Base-by-base conservation (phyloP, 176 grass and related monocot species). In the Calamus simplicifolius region DNA sequence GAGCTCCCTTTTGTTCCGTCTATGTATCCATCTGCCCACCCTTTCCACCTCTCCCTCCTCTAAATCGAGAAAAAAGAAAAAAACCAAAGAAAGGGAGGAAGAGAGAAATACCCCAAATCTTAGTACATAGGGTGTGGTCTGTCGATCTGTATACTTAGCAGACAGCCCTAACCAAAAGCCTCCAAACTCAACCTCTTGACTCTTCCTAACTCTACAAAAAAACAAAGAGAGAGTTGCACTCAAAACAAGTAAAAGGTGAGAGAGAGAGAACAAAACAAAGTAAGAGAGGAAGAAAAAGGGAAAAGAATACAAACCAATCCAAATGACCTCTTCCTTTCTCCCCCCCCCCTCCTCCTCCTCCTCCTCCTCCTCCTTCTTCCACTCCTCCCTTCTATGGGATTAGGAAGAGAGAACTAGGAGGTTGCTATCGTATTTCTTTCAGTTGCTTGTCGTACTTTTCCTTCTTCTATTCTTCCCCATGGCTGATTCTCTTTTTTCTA, bases 191-290 rank as follows among this genome's bases (percentile, higher is more conserved):
- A 60, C 15, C 12, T 28, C 28, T 27, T 60, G 19, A 18, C 18
- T 23, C 19, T 19, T 23, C 21, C 6, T 25, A 8, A 17, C 6
- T 23, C 19, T 73, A 72, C 63, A 77, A 86, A 59, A 56, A 50
- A 86, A 73, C 83, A 81, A 81, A 61, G 52, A 25, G 27, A 69
- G 73, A 61, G 30, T 73, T 77, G 49, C 77, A 81, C 78, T 52
- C 77, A 73, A 4, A 29, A 35, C 71, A 52, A 49, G 27, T 67
- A 63, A 57, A 77, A 52, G 52, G 55, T 59, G 57, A 63, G 58
- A 65, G 59, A 73, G 27, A 74, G 61, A 66, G 56, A 59, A 57
- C 38, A 66, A 64, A 66, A 75, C 61, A 75, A 66, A 75, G 38
- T 51, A 10, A 58, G 52, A 18, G 58, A 67, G 29, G 21, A 18